Conservation (phyloP, 2,329 filamentous ascomycete species). For the Diaporthe nobilis region DNA sequence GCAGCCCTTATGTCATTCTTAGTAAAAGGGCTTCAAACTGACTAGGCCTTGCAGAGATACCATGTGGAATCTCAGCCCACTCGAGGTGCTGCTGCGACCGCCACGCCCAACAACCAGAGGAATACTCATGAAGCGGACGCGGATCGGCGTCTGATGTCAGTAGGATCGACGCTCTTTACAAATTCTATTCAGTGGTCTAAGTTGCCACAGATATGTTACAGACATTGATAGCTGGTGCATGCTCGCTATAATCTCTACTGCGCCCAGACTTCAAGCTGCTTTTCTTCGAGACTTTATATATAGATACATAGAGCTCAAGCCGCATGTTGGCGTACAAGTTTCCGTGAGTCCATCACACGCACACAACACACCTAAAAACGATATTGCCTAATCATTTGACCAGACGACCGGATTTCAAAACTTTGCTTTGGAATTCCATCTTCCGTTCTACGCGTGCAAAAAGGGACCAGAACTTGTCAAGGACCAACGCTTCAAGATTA, state of each 20-base stretch:
- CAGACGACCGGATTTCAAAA: slow-evolving; percentile 4
- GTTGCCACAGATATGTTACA: background rate
- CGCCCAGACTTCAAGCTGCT: background rate
- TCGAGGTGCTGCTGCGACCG: too few relatives aligned
- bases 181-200: background rate
- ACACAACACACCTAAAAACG: background rate
- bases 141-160: background rate
- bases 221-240: slow-evolving; percentile 3
- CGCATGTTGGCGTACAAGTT: background rate
- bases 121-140: background rate
- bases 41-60: background rate
- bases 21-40: background rate
- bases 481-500: background rate
- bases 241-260: slow-evolving; percentile 2
- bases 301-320: slow-evolving; percentile 7
- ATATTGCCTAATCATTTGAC: background rate
- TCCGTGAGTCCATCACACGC: background rate
- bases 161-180: accelerated
- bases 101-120: background rate
- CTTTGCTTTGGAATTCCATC: background rate
- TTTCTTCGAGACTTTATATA: slow-evolving; percentile 9
- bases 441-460: slow-evolving; percentile 2
- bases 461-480: slow-evolving; percentile 2
- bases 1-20: too few relatives aligned
- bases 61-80: background rate